Evolutionary conservation across 371 early-diverging fungal species (phyloP).

Genomic region (Mortierella sp.): DNA sequence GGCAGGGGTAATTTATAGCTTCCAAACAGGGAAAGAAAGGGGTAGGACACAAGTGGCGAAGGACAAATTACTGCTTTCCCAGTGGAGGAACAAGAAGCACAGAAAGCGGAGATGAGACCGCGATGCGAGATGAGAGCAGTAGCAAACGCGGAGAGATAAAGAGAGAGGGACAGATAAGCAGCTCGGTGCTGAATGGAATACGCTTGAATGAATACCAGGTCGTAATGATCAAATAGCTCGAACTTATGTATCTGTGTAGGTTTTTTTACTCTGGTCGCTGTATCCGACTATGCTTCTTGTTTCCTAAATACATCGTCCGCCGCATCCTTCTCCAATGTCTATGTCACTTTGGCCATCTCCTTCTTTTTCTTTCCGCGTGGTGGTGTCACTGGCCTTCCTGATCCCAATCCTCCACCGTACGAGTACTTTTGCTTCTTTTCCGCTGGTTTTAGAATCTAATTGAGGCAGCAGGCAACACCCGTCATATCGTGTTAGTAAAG

Average conservation of each 20-base stretch:
- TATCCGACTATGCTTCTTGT: too few species aligned
- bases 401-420: slow-evolving; percentile 30
- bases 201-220: not conserved
- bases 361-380: slow-evolving; percentile 44
- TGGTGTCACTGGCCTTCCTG: slow-evolving; percentile 26
- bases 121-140: not conserved
- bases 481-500: not conserved
- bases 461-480: not conserved
- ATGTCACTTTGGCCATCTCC: slow-evolving; percentile 40
- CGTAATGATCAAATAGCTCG: too few species aligned
- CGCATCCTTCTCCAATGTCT: too few species aligned
- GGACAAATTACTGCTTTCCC: too few species aligned
- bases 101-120: not conserved
- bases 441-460: slow-evolving; percentile 45
- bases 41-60: too few species aligned
- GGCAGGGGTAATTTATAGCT: too few species aligned
- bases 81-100: too few species aligned
- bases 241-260: too few species aligned
- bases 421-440: slow-evolving; percentile 49
- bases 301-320: too few species aligned
- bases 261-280: too few species aligned
- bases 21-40: too few species aligned
- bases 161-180: not conserved
- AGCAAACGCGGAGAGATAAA: too few species aligned
- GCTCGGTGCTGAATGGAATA: slow-evolving; percentile 4